Base-by-base conservation (phyloP, 352 stramenopile genomes). In the Peronospora destructor region DNA sequence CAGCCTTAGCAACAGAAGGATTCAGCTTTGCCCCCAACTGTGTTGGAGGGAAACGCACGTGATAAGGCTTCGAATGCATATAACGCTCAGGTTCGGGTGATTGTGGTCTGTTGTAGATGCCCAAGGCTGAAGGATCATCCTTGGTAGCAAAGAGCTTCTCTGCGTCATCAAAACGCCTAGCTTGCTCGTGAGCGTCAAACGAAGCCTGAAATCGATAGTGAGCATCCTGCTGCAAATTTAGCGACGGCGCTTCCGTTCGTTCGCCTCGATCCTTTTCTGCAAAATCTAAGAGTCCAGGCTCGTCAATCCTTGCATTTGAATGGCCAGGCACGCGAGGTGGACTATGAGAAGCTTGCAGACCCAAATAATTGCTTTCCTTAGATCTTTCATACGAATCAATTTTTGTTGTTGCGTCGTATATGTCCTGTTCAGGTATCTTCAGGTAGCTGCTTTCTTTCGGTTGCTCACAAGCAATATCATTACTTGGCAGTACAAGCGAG, bases 141-240 rank as follows among this genome's bases (percentile, higher is more conserved):
- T 53, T 59, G 12, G 37, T 26, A 33, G 54, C 49, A 56, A 64
- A 64, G 6, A 65, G 29, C n/a, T 57, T 62, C 38, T 67, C 62
- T 54, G 62, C 58, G 40, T 45, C 46, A 53, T 65, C 41, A 52
- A 68, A 71, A 25, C 59, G 62, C 9, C 41, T 38, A 25, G 46
- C 44, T n/a, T 61, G 39, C 8, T 54, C 53, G 38, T 51, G 37
- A n/a, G 10, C 29, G 21, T 39, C 29, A 25, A 17, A 39, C 11
- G 40, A 13, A 10, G 57, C 39, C 12, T 56, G 40, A 10, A 16
- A 6, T 14, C 55, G 40, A 10, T 11, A 3, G 11, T 53, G 49
- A 11, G 1, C 12, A 25, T 25, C 38, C 6, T 35, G 19, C 26
- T 42, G 32, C 39, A 35, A 28, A 7, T 3, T 38, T 21, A 17